Base-by-base conservation (phyloP, 176 grass and related monocot species). In the Olyra latifolia region DNA sequence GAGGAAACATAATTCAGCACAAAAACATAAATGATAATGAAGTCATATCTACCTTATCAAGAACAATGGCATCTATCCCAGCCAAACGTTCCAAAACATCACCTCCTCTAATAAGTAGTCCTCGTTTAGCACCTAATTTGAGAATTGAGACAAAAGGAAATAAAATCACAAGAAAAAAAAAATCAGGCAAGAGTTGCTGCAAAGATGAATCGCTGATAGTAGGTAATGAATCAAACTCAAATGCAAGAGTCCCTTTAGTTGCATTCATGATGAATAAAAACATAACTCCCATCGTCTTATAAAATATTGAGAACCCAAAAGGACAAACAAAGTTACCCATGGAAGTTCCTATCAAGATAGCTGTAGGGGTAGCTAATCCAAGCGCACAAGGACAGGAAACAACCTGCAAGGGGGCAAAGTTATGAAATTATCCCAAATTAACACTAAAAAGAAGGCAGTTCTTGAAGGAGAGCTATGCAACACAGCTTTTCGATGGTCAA, bases 331-430 rank as follows among this genome's bases (percentile, higher is more conserved):
- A 79, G 46, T 88, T 93, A 98, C 95, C 95, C 25, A 94, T 66
- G 44, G 95, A 98, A 80, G 92, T 98, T 85, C 95, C 95, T 66
- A 98, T 91, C 67, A 98, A 88, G 83, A 98, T 98, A 74, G 95
- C 95, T 66, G 95, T 94, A 80, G 95, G 95, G 32, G 95, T 98
- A 83, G 92, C 95, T 81, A 98, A 87, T 54, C 95, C 95, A 44
- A 98, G 90, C 1, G 95, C 95, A 91, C 95, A 98, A 15, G 95
- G 95, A 67, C 95, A 98, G 0, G 95, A 98, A 93, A 98, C 92
- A 68, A 94, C 95, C 95, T 98, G 75, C 44, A 80, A 80, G 17
- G 40, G 23, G 68, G 63, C 75, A 87, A 69, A 72, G 25, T 87
- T 59, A 53, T 49, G 69, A 48, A 41, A 58, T 32, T 72, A 73